A percentile compares a stretch with the other conserved stretches of the same genome.
These are phyloP conservation scores for Dendrostoma leiphaemia DNA, from an alignment of 2,329 filamentous ascomycete species.

Conservation along the genomic window DNA sequence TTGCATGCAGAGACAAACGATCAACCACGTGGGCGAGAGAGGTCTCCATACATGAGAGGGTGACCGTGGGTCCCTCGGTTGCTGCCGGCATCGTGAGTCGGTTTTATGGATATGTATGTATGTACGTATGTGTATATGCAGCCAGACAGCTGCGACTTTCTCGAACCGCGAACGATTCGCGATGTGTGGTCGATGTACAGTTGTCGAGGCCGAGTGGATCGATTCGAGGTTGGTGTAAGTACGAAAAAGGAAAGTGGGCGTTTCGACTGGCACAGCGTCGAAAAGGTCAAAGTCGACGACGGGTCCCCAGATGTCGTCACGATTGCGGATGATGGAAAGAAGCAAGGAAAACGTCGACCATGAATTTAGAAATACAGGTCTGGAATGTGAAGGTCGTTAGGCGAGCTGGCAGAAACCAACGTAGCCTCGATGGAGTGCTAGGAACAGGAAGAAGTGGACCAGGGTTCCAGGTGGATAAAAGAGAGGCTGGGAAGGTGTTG, in stretches of 20 bases:
- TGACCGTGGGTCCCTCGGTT: constrained; percentile 19
- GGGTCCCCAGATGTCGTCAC: constrained; percentile 3
- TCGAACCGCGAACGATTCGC: background rate
- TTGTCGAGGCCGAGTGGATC: background rate
- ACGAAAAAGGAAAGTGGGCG: background rate
- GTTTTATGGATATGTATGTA: too few relatives aligned
- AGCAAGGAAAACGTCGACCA: constrained; percentile 4
- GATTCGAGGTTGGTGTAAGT: background rate
- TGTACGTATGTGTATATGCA: too few relatives aligned
- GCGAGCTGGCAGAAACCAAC: background rate
- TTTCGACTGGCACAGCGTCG: background rate
- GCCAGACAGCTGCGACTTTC: background rate
- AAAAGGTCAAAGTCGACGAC: background rate
- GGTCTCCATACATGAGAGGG: constrained; percentile 19
- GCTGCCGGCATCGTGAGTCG: constrained; percentile 17
- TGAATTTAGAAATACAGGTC: constrained; percentile 3
- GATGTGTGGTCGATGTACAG: background rate
- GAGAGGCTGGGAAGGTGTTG: constrained; percentile 3
- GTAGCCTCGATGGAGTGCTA: background rate
- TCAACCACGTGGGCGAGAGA: background rate
- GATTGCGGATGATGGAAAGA: background rate
- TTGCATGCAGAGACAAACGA: background rate
- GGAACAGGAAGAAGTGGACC: background rate
- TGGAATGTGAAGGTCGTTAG: constrained; percentile 2
- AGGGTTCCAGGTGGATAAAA: constrained; percentile 1